Conservation (phyloP, 2,329 filamentous ascomycete genomes). For the Fragosphaeria purpurea region DNA sequence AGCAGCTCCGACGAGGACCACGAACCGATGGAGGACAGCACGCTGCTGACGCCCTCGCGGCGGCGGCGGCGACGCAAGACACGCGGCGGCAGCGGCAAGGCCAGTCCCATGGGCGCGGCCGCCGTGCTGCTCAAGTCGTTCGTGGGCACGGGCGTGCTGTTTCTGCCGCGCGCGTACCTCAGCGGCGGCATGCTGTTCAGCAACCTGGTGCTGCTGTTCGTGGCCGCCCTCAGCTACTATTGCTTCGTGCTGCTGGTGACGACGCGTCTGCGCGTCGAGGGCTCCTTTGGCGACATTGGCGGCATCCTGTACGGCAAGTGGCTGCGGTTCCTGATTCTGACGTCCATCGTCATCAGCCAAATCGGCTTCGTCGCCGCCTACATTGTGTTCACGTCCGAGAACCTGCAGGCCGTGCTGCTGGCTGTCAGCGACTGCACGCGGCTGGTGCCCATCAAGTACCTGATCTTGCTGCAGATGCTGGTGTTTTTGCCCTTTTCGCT, state of each 20-base stretch:
- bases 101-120: constrained; percentile 67
- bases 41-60: constrained; percentile 66
- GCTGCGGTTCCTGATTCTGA: constrained; percentile 79
- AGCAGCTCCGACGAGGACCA: constrained; percentile 51
- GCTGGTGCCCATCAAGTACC: constrained; percentile 73
- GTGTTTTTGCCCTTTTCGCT: constrained; percentile 92
- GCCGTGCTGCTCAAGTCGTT: constrained; percentile 92
- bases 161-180: constrained; percentile 83
- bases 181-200: constrained; percentile 98
- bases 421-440: constrained; percentile 84
- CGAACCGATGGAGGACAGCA: constrained; percentile 80
- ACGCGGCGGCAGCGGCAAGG: constrained; percentile 63
- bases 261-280: constrained; percentile 73
- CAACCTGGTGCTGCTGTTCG: constrained; percentile 75
- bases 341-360: constrained; percentile 89
- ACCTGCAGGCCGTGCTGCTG: constrained; percentile 86
- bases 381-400: constrained; percentile 94
- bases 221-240: constrained; percentile 86
- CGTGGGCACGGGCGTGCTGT: constrained; percentile 90
- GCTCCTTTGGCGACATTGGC: constrained; percentile 97
- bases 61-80: constrained; percentile 67
- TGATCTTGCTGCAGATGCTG: constrained; percentile 91
- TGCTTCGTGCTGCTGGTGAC: constrained; percentile 91
- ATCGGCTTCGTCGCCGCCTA: constrained; percentile 92
- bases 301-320: constrained; percentile 82